A percentile compares a stretch with the other conserved stretches of the same genome.
Conservation (phyloP, 2,329 filamentous ascomycete species). For the Zymoseptoria crescenta region DNA sequence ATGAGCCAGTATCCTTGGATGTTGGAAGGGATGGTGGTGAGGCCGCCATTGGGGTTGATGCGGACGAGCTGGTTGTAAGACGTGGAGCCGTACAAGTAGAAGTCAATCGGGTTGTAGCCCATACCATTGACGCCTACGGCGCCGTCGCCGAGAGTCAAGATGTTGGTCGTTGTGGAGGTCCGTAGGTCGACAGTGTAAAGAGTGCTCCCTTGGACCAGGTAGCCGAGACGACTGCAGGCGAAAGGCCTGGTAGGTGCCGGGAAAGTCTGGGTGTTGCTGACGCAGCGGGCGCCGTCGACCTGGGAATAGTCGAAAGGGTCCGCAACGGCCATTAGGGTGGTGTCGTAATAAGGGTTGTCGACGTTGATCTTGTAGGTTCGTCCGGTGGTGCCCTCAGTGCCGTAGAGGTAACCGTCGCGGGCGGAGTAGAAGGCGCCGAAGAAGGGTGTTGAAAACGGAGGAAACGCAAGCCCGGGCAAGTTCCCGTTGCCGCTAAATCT, state of each 20-base stretch:
- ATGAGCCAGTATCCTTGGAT: neutral
- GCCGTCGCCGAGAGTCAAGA: neutral
- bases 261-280: neutral
- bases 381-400: conserved; percentile 1
- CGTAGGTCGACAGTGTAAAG: neutral
- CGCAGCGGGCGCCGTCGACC: neutral
- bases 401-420: conserved; percentile 4
- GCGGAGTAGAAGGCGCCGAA: conserved; percentile 4
- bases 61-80: neutral
- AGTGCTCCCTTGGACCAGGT: neutral
- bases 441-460: neutral
- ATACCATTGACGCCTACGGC: neutral
- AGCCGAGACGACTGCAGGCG: neutral
- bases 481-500: no score
- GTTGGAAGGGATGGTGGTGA: neutral
- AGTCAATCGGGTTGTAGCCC: conserved; percentile 2
- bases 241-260: neutral
- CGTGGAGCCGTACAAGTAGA: conserved; percentile 1
- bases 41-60: neutral
- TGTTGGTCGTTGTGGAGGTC: neutral
- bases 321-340: neutral
- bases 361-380: neutral
- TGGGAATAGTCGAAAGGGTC: neutral
- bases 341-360: neutral
- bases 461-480: no score